Base-by-base conservation (phyloP, 169 alveolate species). In the Plasmodium coatneyi region DNA sequence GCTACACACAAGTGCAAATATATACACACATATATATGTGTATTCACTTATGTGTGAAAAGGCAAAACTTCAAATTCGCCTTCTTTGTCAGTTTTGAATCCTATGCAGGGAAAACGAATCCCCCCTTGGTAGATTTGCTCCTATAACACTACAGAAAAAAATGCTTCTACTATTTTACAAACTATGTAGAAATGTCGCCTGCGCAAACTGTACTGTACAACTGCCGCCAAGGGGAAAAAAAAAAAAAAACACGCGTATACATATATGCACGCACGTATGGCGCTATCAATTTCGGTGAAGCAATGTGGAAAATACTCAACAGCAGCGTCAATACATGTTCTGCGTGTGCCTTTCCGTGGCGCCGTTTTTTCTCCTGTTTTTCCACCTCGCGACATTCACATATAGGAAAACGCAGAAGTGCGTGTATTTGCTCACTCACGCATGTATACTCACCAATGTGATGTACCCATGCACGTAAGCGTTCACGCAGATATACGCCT, bases 331-430 rank as follows among this genome's bases (percentile, higher is more conserved):
- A 41, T 80, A 71, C 9, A 49, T 80, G 34, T 80, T 36, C 39
- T 34, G 74, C 46, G 49, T 41, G 66, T 34, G 52, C 82, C 49
- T 83, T 83, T 83, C 52, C 16, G 22, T 36, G 43, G 32, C 30
- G 71, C 28, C 22, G 52, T 71, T 83, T 83, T 66, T 66, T 30
- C 36, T 10, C 52, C 32, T 71, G n/a, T 70, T 66, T 54, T 60
- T 82, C 30, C 32, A 70, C 81, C 82, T 52, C 82, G 54, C 52
- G n/a, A 36, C 25, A 34, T 34, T 56, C 52, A 80, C 86, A 80
- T 46, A 22, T 6, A 34, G 76, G 76, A 34, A 80, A 30, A 12
- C 9, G 66, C n/a, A 80, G 10, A 80, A 46, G 43, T 80, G 66
- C 60, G 39, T 80, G 60, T 49, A 49, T 49, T 49, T 49, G 25